phyloP scores from a whole-genome alignment of 441 rosid genomes.

The Populus trichocarpa region DNA sequence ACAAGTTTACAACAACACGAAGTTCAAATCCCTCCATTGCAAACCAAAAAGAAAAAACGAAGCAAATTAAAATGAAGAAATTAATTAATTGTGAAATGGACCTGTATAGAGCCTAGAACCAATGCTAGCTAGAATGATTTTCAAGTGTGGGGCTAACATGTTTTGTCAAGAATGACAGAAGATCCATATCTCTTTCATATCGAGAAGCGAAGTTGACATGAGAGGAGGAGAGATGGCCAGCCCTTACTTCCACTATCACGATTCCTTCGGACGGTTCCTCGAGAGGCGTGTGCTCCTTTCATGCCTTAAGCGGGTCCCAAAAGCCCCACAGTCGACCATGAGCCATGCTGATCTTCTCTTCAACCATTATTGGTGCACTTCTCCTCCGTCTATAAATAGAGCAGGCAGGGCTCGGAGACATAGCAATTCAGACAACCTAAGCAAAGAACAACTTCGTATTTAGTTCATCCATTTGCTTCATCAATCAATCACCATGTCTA shows the following conservation, averaged over 20 bases:
- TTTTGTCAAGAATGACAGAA: neutral
- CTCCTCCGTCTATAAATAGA: constrained; percentile 41
- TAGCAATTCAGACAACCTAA: neutral
- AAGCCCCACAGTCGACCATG: too few relatives aligned
- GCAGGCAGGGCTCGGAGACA: constrained; percentile 13
- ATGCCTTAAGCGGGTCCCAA: constrained; percentile 2
- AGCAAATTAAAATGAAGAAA: neutral
- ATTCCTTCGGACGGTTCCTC: constrained; percentile 26
- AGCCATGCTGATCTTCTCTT: neutral
- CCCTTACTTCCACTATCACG: constrained; percentile 23
- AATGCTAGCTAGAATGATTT: neutral
- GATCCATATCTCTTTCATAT: neutral
- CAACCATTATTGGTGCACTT: neutral
- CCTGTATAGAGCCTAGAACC: neutral
- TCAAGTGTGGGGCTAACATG: neutral
- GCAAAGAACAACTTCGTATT: neutral
- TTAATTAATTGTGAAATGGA: too few relatives aligned
- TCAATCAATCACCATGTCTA: constrained; percentile 51
- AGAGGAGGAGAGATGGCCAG: constrained; percentile 45
- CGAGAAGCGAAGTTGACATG: constrained; percentile 39
- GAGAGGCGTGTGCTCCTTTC: constrained; percentile 42
- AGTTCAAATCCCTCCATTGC: too few relatives aligned
- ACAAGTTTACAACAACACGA: too few relatives aligned
- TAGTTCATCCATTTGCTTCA: neutral
- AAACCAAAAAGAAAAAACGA: neutral